A percentile compares a stretch with the other conserved stretches of the same genome.
Evolutionary conservation across 2,329 filamentous ascomycete species (phyloP).

Genomic region (Conoideocrella luteorostrata): DNA sequence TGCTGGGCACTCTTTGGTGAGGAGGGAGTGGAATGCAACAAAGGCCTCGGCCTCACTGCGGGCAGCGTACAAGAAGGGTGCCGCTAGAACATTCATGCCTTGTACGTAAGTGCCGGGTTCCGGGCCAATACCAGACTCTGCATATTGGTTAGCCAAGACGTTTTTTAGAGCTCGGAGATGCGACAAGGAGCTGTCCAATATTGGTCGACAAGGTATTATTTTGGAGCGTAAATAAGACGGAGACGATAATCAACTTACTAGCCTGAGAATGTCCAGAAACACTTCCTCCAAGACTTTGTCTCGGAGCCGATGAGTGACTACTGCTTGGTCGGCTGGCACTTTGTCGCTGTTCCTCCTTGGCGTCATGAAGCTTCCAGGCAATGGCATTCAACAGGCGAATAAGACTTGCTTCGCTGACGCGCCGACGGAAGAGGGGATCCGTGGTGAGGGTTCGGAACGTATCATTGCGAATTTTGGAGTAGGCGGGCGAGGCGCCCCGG

Average conservation of each 20-base stretch:
- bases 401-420: conserved; percentile 90
- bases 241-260: conserved; percentile 34
- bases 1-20: conserved; percentile 82
- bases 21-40: conserved; percentile 78
- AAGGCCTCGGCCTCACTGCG: conserved; percentile 94
- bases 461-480: conserved; percentile 97
- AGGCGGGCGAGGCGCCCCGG: conserved; percentile 86
- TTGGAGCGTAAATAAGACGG: no score
- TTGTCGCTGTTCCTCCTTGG: conserved; percentile 45
- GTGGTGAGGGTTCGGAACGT: conserved; percentile 95
- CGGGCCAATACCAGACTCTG: conserved; percentile 46
- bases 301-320: conserved; percentile 26
- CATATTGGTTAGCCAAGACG: no score
- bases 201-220: no score
- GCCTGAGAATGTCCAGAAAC: conserved; percentile 31
- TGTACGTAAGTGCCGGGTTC: conserved; percentile 89
- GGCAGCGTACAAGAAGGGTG: conserved; percentile 90
- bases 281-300: conserved; percentile 25
- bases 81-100: conserved; percentile 97
- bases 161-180: no score
- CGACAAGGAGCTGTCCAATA: no score
- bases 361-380: conserved; percentile 87
- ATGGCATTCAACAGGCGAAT: conserved; percentile 92
- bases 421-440: conserved; percentile 91
- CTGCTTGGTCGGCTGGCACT: conserved; percentile 29